A percentile compares a stretch with the other conserved stretches of the same genome.
Evolutionary conservation across 1,284 basidiomycete species (phyloP).

Genomic region (Golubevia pallescens): DNA sequence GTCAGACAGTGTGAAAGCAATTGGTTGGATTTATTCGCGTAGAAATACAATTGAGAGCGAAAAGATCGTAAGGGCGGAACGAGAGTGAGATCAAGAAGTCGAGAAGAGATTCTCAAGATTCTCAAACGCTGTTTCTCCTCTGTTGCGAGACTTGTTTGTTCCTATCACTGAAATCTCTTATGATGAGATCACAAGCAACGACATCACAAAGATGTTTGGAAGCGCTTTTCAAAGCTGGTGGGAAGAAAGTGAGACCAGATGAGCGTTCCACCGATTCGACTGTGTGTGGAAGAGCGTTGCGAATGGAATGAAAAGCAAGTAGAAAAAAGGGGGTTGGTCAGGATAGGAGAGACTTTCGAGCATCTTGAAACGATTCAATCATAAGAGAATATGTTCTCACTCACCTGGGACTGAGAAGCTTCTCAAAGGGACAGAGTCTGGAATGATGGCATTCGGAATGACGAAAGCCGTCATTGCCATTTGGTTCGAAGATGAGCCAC

Average conservation of each 20-base stretch:
- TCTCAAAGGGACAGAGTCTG: conserved; percentile 49
- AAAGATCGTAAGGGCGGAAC: too few species aligned
- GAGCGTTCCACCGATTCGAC: conserved; percentile 56
- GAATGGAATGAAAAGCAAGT: neutral
- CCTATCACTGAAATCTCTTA: conserved; percentile 44
- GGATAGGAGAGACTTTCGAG: neutral
- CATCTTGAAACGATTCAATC: too few species aligned
- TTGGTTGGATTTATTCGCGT: too few species aligned
- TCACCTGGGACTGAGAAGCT: conserved; percentile 44
- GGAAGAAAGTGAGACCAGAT: conserved; percentile 52
- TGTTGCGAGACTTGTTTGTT: neutral
- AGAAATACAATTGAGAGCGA: too few species aligned
- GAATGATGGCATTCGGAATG: conserved; percentile 60
- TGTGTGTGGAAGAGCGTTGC: neutral
- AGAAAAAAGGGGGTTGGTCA: too few species aligned
- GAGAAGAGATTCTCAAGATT: too few species aligned
- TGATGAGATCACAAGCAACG: conserved; percentile 46
- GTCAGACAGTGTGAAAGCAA: too few species aligned
- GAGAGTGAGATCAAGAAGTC: too few species aligned
- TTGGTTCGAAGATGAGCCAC: neutral
- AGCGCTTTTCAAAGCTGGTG: conserved; percentile 33
- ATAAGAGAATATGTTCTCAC: neutral
- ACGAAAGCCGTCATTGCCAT: conserved; percentile 35
- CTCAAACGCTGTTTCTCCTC: too few species aligned
- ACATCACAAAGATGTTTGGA: conserved; percentile 47